Percentiles rank a stretch among this genome's conserved stretches.
Evolutionary conservation across 768 basidiomycete species (phyloP).

Genomic region (Terana coerulea): DNA sequence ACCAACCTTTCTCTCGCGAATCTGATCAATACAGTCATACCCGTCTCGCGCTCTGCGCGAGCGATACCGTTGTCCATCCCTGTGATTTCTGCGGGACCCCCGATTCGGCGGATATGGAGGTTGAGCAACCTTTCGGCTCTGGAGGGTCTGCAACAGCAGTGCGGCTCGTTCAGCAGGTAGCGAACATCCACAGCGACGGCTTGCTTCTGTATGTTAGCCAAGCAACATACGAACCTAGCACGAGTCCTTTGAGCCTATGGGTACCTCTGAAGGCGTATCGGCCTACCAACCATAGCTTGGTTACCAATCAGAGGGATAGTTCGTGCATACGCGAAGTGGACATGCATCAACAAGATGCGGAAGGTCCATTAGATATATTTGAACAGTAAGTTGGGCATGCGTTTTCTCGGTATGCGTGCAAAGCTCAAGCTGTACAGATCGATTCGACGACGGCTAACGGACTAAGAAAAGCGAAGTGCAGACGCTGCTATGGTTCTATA

Average conservation of each 20-base stretch:
- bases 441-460: too few species aligned
- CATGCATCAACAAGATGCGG: background rate
- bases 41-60: slow-evolving; percentile 49
- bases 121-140: slow-evolving; percentile 31
- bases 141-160: too few species aligned
- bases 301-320: slow-evolving; percentile 14
- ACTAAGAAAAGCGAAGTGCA: too few species aligned
- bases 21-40: slow-evolving; percentile 48
- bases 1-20: slow-evolving; percentile 50
- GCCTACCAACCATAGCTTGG: too few species aligned
- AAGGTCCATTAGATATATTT: slow-evolving; percentile 28
- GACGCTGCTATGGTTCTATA: too few species aligned
- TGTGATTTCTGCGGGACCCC: slow-evolving; percentile 14
- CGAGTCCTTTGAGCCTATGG: slow-evolving; percentile 78
- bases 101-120: slow-evolving; percentile 42
- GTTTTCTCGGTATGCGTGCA: too few species aligned
- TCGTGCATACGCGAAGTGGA: slow-evolving; percentile 9
- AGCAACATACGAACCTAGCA: slow-evolving; percentile 77
- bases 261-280: slow-evolving; percentile 48
- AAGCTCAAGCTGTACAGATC: too few species aligned
- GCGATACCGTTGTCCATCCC: slow-evolving; percentile 38
- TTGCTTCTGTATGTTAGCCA: slow-evolving; percentile 73
- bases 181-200: slow-evolving; percentile 58
- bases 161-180: slow-evolving; percentile 25
- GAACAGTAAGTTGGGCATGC: slow-evolving; percentile 31